Conservation (phyloP, 192 early-diverging fungal species). For the Linderina pennispora region DNA sequence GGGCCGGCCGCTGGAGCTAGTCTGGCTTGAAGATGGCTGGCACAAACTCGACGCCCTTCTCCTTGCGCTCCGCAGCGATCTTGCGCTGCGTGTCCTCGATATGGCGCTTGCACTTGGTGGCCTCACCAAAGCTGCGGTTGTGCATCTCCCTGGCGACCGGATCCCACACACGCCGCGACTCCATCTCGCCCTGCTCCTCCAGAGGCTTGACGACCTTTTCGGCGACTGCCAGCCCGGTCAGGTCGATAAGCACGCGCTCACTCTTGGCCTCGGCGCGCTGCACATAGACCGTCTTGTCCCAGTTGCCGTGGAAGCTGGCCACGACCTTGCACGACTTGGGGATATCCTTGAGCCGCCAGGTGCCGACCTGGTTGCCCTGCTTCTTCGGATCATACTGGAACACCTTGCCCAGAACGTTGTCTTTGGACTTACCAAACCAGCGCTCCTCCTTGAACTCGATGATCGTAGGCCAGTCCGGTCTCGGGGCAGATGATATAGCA, state of each 20-base stretch:
- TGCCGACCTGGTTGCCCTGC: slow-evolving; percentile 14
- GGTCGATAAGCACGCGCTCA: slow-evolving; percentile 48
- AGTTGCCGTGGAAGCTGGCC: slow-evolving; percentile 56
- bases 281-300: slow-evolving; percentile 56
- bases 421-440: slow-evolving; percentile 62
- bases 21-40: slow-evolving; percentile 56
- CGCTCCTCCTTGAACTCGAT: slow-evolving; percentile 71
- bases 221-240: slow-evolving; percentile 42
- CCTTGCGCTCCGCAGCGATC: slow-evolving; percentile 45
- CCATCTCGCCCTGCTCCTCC: slow-evolving; percentile 55
- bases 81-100: slow-evolving; percentile 65
- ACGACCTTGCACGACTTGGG: slow-evolving; percentile 47
- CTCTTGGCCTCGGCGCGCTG: slow-evolving; percentile 5
- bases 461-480: slow-evolving; percentile 53
- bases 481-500: slow-evolving; percentile 59
- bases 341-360: slow-evolving; percentile 53
- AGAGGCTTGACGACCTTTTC: slow-evolving; percentile 52
- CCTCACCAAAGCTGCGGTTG: slow-evolving; percentile 49
- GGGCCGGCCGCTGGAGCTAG: slow-evolving; percentile 41
- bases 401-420: slow-evolving; percentile 62
- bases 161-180: slow-evolving; percentile 60
- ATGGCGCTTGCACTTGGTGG: slow-evolving; percentile 57
- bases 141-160: slow-evolving; percentile 54
- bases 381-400: slow-evolving; percentile 54
- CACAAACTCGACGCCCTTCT: slow-evolving; percentile 45